Evolutionary conservation across 768 basidiomycete genomes (phyloP), one percentile per base, ranked within the genome.

Genomic region (Panaeolus cyanescens): DNA sequence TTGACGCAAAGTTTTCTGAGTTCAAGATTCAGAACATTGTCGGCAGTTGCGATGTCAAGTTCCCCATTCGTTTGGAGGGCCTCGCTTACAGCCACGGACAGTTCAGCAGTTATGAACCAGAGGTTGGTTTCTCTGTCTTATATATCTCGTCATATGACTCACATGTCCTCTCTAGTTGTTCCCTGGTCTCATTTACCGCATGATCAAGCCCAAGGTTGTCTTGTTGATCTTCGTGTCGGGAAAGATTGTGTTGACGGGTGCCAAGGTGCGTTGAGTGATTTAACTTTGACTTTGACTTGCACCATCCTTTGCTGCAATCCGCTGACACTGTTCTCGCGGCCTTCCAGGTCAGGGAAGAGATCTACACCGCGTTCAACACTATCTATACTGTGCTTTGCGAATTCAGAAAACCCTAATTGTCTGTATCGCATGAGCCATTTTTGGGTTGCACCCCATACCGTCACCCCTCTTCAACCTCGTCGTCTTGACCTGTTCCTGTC

Each of bases 21-120:
- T 99, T 99, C 83, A 99, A 99, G 80, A 99, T 99, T 55, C 96
- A 99, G 83, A 99, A 99, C 76, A 99, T 99, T 54, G 97, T 99
- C 32, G 96, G 96, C 50, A 91, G 89, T 72, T 98, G 96, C 76
- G 96, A 99, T 72, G 96, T 98, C 72, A 96, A 96, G 80, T 99
- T 99, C 80, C 96, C 97, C 63, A 99, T 99, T 71, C 88, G 97
- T 64, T 80, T 99, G 70, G 97, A 99, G 79, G 97, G 97, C 56
- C 83, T 99, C 64, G 96, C 96, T 2, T 99, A 96, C 80, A 90
- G 89, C 68, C 97, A 99, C 85, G 96, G 96, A 71, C 92, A 95
- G 79, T 97, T 98, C 82, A 94, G 93, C 77, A 93, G 91, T 68
- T 98, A 99, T 68, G 97, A 96, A 75, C 96, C 96, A 20, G 96